Conservation (phyloP, 2,329 filamentous ascomycete species). For the Didymella exigua region DNA sequence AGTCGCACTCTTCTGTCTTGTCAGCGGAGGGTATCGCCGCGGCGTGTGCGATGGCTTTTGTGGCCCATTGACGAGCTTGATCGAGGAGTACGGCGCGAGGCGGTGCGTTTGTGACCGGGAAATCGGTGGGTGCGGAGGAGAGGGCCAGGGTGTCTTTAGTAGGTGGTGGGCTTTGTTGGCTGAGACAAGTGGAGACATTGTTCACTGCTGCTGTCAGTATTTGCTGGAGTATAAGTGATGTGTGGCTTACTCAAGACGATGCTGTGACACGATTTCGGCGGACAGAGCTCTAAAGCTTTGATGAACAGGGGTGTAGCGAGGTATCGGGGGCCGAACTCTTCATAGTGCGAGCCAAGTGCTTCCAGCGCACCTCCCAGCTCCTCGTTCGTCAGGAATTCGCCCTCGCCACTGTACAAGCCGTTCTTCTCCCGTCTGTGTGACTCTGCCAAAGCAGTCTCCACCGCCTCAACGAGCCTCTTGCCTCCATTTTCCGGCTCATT, state of each 20-base stretch:
- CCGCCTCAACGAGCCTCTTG: conserved; percentile 76
- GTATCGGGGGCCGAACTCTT: conserved; percentile 74
- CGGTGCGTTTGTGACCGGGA: conserved; percentile 47
- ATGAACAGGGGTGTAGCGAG: conserved; percentile 86
- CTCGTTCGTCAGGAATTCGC: conserved; percentile 71
- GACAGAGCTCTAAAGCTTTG: conserved; percentile 75
- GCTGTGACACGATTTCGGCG: conserved; percentile 71
- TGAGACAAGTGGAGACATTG: conserved; percentile 76
- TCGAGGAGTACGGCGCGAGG: conserved; percentile 68
- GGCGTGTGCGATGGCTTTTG: conserved; percentile 73
- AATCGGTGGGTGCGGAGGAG: conserved; percentile 43
- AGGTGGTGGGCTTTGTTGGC: conserved; percentile 62
- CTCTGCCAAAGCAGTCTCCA: conserved; percentile 80
- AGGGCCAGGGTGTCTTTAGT: conserved; percentile 33
- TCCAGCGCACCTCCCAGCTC: conserved; percentile 78
- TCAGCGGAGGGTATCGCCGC: conserved; percentile 68
- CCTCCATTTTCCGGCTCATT: conserved; percentile 76
- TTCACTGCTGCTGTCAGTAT: conserved; percentile 63
- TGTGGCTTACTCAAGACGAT: conserved; percentile 71
- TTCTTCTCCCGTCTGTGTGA: conserved; percentile 69
- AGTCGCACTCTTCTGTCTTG: conserved; percentile 78
- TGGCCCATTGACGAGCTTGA: conserved; percentile 77
- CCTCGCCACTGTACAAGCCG: conserved; percentile 72
- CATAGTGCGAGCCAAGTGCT: conserved; percentile 78
- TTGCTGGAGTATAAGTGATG: background rate